Percentiles rank a stretch among this genome's conserved stretches.
phyloP scores from a whole-genome alignment of 371 early-diverging fungal species.

The Racocetra persica region DNA sequence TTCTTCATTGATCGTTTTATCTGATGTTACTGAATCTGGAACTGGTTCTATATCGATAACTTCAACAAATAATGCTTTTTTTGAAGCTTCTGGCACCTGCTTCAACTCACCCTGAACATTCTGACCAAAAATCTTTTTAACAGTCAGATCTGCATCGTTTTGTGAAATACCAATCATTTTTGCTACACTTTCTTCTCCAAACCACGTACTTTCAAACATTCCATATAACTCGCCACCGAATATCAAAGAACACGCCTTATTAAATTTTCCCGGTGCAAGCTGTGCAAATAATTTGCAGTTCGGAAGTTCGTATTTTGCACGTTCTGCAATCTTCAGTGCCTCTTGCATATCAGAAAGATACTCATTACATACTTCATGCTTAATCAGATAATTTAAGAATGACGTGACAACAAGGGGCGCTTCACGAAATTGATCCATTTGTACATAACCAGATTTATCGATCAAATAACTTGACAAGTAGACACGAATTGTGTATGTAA shows the following conservation, averaged over 20 bases:
- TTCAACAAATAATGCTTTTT: background rate
- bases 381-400: conserved; percentile 58
- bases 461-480: conserved; percentile 59
- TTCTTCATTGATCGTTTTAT: background rate
- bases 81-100: background rate
- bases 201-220: conserved; percentile 38
- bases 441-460: conserved; percentile 52
- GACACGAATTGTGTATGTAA: conserved; percentile 52
- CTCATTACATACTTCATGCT: conserved; percentile 59
- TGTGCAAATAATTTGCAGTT: conserved; percentile 53
- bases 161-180: conserved; percentile 29
- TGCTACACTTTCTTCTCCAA: conserved; percentile 29
- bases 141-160: background rate
- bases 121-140: background rate
- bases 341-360: conserved; percentile 56
- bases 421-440: conserved; percentile 55
- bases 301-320: conserved; percentile 57
- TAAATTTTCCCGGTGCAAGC: conserved; percentile 55
- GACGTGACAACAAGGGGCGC: conserved; percentile 57
- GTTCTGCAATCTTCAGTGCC: conserved; percentile 52
- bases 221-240: conserved; percentile 50
- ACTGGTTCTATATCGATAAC: background rate
- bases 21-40: background rate
- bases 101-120: background rate
- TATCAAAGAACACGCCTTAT: conserved; percentile 53